Base-by-base conservation (phyloP, 2,329 filamentous ascomycete genomes). In the Neofusicoccum umdonicola region DNA sequence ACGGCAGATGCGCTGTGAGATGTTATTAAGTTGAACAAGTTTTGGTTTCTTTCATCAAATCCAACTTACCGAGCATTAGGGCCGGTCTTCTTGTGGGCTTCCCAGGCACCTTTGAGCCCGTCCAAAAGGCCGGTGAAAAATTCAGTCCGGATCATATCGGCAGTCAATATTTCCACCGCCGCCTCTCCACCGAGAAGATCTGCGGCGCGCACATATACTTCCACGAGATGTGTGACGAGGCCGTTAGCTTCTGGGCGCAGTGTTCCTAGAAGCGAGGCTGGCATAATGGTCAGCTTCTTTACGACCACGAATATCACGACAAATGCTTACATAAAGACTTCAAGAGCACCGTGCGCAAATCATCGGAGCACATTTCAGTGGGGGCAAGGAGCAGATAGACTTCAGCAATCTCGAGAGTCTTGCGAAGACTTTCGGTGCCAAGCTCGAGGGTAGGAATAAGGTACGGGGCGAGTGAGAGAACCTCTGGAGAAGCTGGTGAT, bases 71-170 rank as follows among this genome's bases (percentile, higher is more conserved):
- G 51, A 13, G 63, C 54, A 41, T 76, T 90, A 0, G 94, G 93
- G 0, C 95, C 94, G 0, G 90, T 91, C 0, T 90, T 92, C 74
- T 96, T 89, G 70, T 91, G 89, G 2, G 91, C 88, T 71, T 90
- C 85, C 84, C 87, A 80, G 52, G 73, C 74, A 11, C 75, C 77
- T 17, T 76, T 77, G 0, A 84, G 73, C 11, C 79, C 80, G 42
- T 78, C 71, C 5, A 84, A 68, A 0, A 83, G 85, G 19, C 83
- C 83, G 0, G 84, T 85, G 0, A 88, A 82, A 22, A 87, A 77
- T 9, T 84, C 83, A 1, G 86, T 80, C 31, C 85, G 81, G 54
- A 90, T 85, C 42, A 88, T 81, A 67, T 84, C 86, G 51, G 79
- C 83, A 0, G 76, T 75, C 3, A 80, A 22, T 78, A 84, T 58